Evolutionary conservation across 352 stramenopile species (phyloP).

Genomic region (Phytophthora pisi): DNA sequence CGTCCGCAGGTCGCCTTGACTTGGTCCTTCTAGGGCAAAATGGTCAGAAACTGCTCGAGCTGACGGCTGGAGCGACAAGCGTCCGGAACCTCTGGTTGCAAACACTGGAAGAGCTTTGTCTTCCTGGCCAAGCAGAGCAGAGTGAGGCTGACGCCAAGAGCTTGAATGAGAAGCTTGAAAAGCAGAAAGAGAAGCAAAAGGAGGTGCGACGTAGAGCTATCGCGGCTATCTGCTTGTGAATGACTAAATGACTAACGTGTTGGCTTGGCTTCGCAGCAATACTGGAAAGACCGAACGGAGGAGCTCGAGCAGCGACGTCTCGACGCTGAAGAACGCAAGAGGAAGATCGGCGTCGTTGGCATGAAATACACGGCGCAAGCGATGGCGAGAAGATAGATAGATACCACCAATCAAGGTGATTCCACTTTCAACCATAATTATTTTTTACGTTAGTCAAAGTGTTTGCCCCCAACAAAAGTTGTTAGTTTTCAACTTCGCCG

Average conservation of each 20-base stretch:
- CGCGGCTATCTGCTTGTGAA: neutral
- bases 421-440: constrained; percentile 15
- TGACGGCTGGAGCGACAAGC: constrained; percentile 45
- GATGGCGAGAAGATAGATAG: constrained; percentile 42
- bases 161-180: constrained; percentile 56
- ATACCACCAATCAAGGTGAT: neutral
- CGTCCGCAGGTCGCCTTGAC: constrained; percentile 41
- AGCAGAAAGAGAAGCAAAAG: constrained; percentile 67
- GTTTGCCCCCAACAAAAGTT: too few relatives aligned
- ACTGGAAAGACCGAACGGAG: constrained; percentile 71
- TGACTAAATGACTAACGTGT: neutral
- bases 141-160: constrained; percentile 42
- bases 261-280: constrained; percentile 39
- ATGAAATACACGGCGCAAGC: constrained; percentile 78
- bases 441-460: constrained; percentile 7
- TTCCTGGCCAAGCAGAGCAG: constrained; percentile 26
- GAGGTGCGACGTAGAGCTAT: constrained; percentile 32
- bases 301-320: constrained; percentile 64
- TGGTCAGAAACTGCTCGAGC: constrained; percentile 70
- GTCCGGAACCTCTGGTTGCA: constrained; percentile 72
- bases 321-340: constrained; percentile 79
- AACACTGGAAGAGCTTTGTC: constrained; percentile 68
- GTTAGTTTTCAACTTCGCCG: neutral
- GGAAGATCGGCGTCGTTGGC: constrained; percentile 66
- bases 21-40: constrained; percentile 55